Base-by-base conservation (phyloP, 148 eudicot species). In the Rhododendron ovatum region DNA sequence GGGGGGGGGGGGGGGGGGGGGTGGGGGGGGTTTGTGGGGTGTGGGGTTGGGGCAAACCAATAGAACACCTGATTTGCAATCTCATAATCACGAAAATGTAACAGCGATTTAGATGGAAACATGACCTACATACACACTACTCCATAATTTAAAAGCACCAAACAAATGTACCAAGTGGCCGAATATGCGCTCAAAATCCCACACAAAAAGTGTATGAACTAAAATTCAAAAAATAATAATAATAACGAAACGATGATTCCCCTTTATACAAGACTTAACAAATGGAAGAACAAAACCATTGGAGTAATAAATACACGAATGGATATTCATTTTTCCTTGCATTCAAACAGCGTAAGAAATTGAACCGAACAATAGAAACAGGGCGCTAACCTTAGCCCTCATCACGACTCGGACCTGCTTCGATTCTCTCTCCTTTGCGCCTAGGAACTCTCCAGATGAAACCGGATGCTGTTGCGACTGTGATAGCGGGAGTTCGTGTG, bases 341-440 rank as follows among this genome's bases (percentile, higher is more conserved):
- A 67, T 67, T n/a, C 76, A 71, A 33, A 67, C 74, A 33, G 8
- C 17, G 8, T 15, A 15, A 5, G 15, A 14, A 33, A 33, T 33
- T 35, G 18, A 71, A 30, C 5, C 39, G 41, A 71, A 5, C 0
- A 41, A 41, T 75, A 9, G 61, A 41, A 9, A 14, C 4, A 85
- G 45, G 12, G 67, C 11, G 35, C 78, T 65, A 63, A 85, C 87
- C 83, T 85, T 85, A 85, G 87, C 87, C 87, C 87, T 85, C 87
- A 85, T 85, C 3, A 65, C 30, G 37, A 65, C n/a, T n/a, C 41
- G 22, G 53, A 37, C 18, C 76, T 4, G 76, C 76, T 71, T 1
- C 41, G 76, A 71, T 14, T 26, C 55, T 28, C 75, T 69, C 37
- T 13, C 75, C 30, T 12, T 26, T 4, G 75, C 7, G 15, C 18